A percentile compares a stretch with the other conserved stretches of the same genome.
These are phyloP conservation scores for Pythium monospermum DNA, from an alignment of 352 stramenopile genomes.

Conservation along the genomic window DNA sequence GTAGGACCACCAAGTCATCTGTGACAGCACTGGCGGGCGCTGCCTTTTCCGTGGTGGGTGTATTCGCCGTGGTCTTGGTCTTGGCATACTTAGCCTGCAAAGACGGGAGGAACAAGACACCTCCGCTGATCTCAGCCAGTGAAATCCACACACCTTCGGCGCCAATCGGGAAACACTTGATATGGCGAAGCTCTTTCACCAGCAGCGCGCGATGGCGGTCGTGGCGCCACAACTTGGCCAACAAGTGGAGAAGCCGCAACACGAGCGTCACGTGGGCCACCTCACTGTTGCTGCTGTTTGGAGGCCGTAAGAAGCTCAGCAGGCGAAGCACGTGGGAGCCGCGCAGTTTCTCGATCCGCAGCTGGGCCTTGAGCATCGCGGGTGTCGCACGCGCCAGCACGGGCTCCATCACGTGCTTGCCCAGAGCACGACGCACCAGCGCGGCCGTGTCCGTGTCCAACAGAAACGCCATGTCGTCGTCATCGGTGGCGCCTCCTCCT, in stretches of 20 bases:
- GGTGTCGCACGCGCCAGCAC: slow-evolving; percentile 33
- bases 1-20: slow-evolving; percentile 37
- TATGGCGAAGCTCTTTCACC: slow-evolving; percentile 58
- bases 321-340: slow-evolving; percentile 58
- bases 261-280: slow-evolving; percentile 31
- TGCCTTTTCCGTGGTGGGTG: neutral
- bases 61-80: neutral
- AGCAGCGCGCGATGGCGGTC: slow-evolving; percentile 43
- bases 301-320: slow-evolving; percentile 32
- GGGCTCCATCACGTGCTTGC: slow-evolving; percentile 52
- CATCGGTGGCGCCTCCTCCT: too few relatives aligned
- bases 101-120: slow-evolving; percentile 12
- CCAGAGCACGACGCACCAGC: slow-evolving; percentile 25
- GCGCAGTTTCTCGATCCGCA: slow-evolving; percentile 62
- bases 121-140: slow-evolving; percentile 7
- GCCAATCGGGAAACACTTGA: slow-evolving; percentile 58
- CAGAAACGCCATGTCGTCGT: slow-evolving; percentile 12
- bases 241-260: slow-evolving; percentile 35
- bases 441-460: neutral
- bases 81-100: neutral
- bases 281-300: too few relatives aligned
- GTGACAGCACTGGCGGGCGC: too few relatives aligned
- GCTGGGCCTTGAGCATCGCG: slow-evolving; percentile 42
- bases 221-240: slow-evolving; percentile 54
- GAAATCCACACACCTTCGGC: slow-evolving; percentile 5